These are phyloP conservation scores for Macrophomina pseudophaseolina DNA, from an alignment of 2,329 filamentous ascomycete genomes.

Conservation along the genomic window DNA sequence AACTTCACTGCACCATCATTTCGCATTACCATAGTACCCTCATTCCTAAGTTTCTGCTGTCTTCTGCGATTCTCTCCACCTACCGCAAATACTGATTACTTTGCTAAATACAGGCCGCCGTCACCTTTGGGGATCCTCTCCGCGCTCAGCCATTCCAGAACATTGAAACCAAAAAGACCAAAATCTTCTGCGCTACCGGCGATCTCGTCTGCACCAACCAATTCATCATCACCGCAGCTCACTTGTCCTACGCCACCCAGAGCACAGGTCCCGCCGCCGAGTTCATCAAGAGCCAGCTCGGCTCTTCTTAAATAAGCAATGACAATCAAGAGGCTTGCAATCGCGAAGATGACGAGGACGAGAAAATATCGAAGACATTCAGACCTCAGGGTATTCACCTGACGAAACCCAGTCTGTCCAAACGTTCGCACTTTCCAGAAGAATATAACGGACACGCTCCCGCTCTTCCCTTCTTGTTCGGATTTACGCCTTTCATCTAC, in stretches of 20 bases:
- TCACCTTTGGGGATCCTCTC: conserved; percentile 46
- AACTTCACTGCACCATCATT: too few species aligned
- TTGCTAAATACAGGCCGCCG: conserved; percentile 32
- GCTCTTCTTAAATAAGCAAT: not conserved
- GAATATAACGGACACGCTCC: too few species aligned
- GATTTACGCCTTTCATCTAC: too few species aligned
- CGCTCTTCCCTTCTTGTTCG: too few species aligned
- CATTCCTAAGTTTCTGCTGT: too few species aligned
- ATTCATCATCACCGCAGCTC: conserved; percentile 17
- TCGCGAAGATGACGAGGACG: not conserved
- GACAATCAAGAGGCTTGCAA: not conserved
- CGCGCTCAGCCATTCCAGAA: conserved; percentile 34
- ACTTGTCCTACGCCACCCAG: conserved; percentile 5
- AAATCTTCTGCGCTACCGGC: conserved; percentile 15
- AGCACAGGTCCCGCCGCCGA: not conserved
- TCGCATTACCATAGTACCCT: too few species aligned
- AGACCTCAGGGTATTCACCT: too few species aligned
- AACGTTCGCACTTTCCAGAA: too few species aligned
- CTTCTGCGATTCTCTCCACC: too few species aligned
- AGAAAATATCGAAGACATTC: not conserved
- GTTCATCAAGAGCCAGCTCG: conserved; percentile 1
- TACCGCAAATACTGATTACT: not conserved
- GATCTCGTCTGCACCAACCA: conserved; percentile 12
- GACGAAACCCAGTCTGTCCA: too few species aligned
- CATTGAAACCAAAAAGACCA: conserved; percentile 4